Conservation (phyloP, 2,329 filamentous ascomycete genomes). For the Hypoxylon sp. region DNA sequence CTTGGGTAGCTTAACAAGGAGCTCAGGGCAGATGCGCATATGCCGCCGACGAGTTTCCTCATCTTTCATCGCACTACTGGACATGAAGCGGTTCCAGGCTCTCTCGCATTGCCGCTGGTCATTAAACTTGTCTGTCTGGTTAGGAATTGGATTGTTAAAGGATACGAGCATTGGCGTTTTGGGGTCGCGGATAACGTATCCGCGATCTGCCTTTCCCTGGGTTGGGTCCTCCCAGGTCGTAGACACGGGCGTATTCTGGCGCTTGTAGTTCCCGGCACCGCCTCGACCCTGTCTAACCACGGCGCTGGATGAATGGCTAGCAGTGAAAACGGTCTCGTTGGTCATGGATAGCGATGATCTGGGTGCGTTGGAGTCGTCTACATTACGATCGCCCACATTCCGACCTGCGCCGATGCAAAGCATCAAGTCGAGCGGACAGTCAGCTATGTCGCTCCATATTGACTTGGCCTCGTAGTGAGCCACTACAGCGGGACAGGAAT, state of each 20-base stretch:
- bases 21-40: conserved; percentile 51
- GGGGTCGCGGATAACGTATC: conserved; percentile 51
- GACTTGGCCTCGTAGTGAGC: conserved; percentile 49
- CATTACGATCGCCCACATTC: conserved; percentile 48
- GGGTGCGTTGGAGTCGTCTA: conserved; percentile 27
- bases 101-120: conserved; percentile 47
- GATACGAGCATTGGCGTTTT: conserved; percentile 50
- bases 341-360: conserved; percentile 42
- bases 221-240: conserved; percentile 4
- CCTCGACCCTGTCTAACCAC: conserved; percentile 51
- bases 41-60: conserved; percentile 44
- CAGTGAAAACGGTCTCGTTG: conserved; percentile 43
- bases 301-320: conserved; percentile 33
- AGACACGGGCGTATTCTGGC: conserved; percentile 33
- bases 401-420: conserved; percentile 51
- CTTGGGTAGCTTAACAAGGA: conserved; percentile 48
- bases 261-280: conserved; percentile 51
- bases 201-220: conserved; percentile 38
- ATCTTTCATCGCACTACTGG: conserved; percentile 36
- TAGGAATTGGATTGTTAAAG: conserved; percentile 49
- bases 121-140: conserved; percentile 47
- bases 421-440: conserved; percentile 48
- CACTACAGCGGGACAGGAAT: conserved; percentile 48
- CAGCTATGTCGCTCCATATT: conserved; percentile 49
- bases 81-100: conserved; percentile 48